Conservation (phyloP, 768 basidiomycete genomes). For the Lactarius deliciosus region DNA sequence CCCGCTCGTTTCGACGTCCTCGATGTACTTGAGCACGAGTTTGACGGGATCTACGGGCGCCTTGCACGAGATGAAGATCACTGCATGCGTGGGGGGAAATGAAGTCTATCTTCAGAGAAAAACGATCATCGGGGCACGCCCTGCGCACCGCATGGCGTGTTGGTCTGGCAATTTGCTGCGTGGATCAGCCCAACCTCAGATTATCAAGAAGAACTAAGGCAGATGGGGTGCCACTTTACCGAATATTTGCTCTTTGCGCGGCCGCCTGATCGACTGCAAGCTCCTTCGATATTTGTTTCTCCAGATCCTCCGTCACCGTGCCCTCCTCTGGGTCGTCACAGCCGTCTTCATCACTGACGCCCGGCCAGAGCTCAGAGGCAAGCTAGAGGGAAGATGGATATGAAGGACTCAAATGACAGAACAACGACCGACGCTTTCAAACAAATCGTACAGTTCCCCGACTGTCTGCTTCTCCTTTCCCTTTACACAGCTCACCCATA, state of each 20-base stretch:
- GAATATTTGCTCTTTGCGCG: slow-evolving; percentile 62
- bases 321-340: slow-evolving; percentile 36
- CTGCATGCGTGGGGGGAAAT: slow-evolving; percentile 38
- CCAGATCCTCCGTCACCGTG: slow-evolving; percentile 52
- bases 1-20: slow-evolving; percentile 61
- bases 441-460: slow-evolving; percentile 74
- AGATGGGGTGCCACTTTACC: slow-evolving; percentile 43
- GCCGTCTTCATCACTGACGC: slow-evolving; percentile 14
- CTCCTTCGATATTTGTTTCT: slow-evolving; percentile 71
- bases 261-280: slow-evolving; percentile 67
- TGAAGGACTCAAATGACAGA: not conserved
- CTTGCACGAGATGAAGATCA: slow-evolving; percentile 78
- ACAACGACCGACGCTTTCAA: slow-evolving; percentile 59
- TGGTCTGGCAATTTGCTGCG: slow-evolving; percentile 72
- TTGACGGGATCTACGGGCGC: slow-evolving; percentile 75
- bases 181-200: slow-evolving; percentile 14
- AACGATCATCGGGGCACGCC: slow-evolving; percentile 5
- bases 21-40: slow-evolving; percentile 61
- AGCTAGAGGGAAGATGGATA: slow-evolving; percentile 43
- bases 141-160: slow-evolving; percentile 70
- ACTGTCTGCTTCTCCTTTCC: slow-evolving; percentile 80
- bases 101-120: not conserved
- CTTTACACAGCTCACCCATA: slow-evolving; percentile 84
- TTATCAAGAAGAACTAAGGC: not conserved
- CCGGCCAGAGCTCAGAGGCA: slow-evolving; percentile 70